Percentiles rank a stretch among this genome's conserved stretches.
phyloP scores from a whole-genome alignment of 257 asterid genomes.

The Ilex asprella region DNA sequence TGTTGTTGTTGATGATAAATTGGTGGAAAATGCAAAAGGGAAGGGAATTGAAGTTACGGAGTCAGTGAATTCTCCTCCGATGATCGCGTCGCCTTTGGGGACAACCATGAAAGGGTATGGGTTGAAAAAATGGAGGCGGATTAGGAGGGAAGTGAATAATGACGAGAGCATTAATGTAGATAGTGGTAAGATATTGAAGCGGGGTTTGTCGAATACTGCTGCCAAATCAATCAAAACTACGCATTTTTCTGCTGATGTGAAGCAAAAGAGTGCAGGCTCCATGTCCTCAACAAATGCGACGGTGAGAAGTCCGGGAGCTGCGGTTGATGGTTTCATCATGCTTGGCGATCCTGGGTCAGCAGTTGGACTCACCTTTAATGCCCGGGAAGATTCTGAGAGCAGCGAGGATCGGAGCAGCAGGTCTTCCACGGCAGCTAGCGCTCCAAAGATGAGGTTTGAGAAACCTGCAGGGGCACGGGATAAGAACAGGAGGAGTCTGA shows the following conservation, averaged over 20 bases:
- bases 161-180: slow-evolving; percentile 30
- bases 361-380: too few species aligned
- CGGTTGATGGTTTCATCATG: too few species aligned
- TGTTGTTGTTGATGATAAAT: slow-evolving; percentile 17
- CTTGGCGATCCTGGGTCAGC: too few species aligned
- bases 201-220: slow-evolving; percentile 25
- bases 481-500: slow-evolving; percentile 32
- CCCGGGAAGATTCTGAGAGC: too few species aligned
- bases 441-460: slow-evolving; percentile 14
- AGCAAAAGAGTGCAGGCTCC: slow-evolving; percentile 3
- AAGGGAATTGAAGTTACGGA: slow-evolving; percentile 14
- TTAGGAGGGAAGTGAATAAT: slow-evolving; percentile 38
- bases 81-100: not conserved
- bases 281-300: too few species aligned
- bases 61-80: slow-evolving; percentile 6
- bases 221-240: slow-evolving; percentile 27
- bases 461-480: slow-evolving; percentile 23
- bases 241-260: slow-evolving; percentile 32
- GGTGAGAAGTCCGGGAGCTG: too few species aligned
- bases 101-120: slow-evolving; percentile 42
- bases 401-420: too few species aligned
- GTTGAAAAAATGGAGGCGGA: slow-evolving; percentile 76
- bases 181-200: slow-evolving; percentile 25
- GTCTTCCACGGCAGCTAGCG: too few species aligned
- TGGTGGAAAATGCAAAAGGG: slow-evolving; percentile 18